Base-by-base conservation (phyloP, 192 early-diverging fungal genomes). In the Coemansia sp. region DNA sequence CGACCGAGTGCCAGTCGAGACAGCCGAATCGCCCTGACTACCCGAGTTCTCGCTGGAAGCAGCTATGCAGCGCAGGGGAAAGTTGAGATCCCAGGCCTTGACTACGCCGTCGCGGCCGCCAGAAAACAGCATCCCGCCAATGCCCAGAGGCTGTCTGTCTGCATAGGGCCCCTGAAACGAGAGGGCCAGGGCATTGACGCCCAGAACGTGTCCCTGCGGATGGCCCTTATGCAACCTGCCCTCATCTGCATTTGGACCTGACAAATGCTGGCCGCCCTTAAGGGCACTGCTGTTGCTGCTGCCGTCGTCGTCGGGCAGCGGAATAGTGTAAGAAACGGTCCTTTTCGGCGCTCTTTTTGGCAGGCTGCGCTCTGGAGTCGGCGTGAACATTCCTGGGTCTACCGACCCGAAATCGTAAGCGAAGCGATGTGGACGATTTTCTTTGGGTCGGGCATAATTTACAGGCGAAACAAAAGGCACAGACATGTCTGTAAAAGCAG, bases 71-170 rank as follows among this genome's bases (percentile, higher is more conserved):
- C 53, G 46, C 35, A 72, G 47, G 4, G 75, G 75, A 23, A 71
- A 56, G 25, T 54, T 67, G 61, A 94, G 79, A 51, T 92, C 85
- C 96, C 96, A 98, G 0, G 86, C 83, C 27, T 90, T 89, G 47
- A 97, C 86, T 25, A 89, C 82, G 61, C 92, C 88, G 72, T 98
- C 96, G 51, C 95, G 82, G 14, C 94, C 93, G 25, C 88, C 96
- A 16, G 91, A 87, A 69, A 93, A 95, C 36, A 98, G 84, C 35
- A 91, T 71, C 7, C 91, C 91, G 42, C 84, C 85, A 4, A 75
- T 59, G 23, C 55, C 34, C 16, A 18, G 9, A 42, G n/a, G 65
- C 39, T 19, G 4, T 18, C 20, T 10, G 24, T 14, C 34, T 9
- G 39, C 45, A 25, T 42, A 53, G 36, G 19, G 25, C 6, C 18